Conservation (phyloP, 495 filamentous ascomycete species). For the Penicillium bovifimosum region DNA sequence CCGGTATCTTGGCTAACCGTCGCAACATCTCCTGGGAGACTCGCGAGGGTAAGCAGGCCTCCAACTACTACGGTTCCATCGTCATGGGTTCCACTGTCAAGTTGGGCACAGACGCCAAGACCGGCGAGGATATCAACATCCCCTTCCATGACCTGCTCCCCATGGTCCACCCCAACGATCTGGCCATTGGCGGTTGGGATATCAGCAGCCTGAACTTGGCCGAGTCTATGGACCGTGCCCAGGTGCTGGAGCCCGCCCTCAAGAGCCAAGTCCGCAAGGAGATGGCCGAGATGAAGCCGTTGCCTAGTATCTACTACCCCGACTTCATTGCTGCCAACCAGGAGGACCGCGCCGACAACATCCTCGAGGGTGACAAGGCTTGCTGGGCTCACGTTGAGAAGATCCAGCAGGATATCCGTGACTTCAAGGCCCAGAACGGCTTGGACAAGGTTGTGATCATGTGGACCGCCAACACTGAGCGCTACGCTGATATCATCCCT, state of each 20-base stretch:
- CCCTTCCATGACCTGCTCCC: constrained; percentile 91
- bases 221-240: constrained; percentile 90
- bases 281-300: constrained; percentile 82
- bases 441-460: constrained; percentile 96
- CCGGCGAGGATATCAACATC: constrained; percentile 87
- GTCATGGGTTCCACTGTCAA: constrained; percentile 97
- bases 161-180: constrained; percentile 96
- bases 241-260: constrained; percentile 87
- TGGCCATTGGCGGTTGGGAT: constrained; percentile 95
- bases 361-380: constrained; percentile 78
- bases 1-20: constrained; percentile 94
- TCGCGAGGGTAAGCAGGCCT: constrained; percentile 72
- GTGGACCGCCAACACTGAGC: constrained; percentile 99
- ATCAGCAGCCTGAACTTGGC: constrained; percentile 87
- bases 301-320: constrained; percentile 96
- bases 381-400: constrained; percentile 83
- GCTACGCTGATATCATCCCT: constrained; percentile 78
- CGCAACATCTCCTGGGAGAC: constrained; percentile 85
- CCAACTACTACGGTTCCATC: constrained; percentile 98
- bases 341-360: constrained; percentile 92
- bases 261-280: constrained; percentile 87
- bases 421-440: constrained; percentile 81
- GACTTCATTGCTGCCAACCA: constrained; percentile 99
- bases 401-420: constrained; percentile 89
- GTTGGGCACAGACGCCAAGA: constrained; percentile 81